phyloP scores from a whole-genome alignment of 352 stramenopile genomes.

The Phytophthora pistaciae region DNA sequence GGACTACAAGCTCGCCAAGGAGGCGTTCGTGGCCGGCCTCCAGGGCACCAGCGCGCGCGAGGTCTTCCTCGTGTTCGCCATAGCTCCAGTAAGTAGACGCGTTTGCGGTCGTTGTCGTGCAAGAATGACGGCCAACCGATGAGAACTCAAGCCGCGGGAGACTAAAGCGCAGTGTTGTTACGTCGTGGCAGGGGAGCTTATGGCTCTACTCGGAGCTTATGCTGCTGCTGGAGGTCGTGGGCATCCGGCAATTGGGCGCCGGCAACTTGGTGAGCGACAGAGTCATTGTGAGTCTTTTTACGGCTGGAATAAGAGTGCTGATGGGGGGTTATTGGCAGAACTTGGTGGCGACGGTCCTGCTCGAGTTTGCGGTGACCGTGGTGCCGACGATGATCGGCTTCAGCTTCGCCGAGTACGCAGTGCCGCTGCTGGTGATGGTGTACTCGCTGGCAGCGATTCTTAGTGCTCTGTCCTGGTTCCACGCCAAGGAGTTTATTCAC shows the following conservation, averaged over 20 bases:
- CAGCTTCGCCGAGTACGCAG: slow-evolving; percentile 64
- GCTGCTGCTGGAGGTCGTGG: slow-evolving; percentile 76
- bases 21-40: slow-evolving; percentile 79
- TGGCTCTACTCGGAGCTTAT: slow-evolving; percentile 89
- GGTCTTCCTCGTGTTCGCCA: slow-evolving; percentile 80
- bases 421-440: slow-evolving; percentile 65
- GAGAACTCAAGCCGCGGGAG: slow-evolving; percentile 9
- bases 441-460: slow-evolving; percentile 64
- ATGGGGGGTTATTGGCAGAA: slow-evolving; percentile 33
- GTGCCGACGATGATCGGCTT: slow-evolving; percentile 82
- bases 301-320: neutral
- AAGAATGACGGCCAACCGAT: neutral
- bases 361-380: slow-evolving; percentile 78
- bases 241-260: slow-evolving; percentile 56
- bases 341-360: slow-evolving; percentile 57
- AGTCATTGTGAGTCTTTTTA: neutral
- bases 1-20: slow-evolving; percentile 87
- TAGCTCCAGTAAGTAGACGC: slow-evolving; percentile 66
- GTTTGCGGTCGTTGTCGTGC: neutral
- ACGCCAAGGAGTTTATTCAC: slow-evolving; percentile 75
- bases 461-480: slow-evolving; percentile 71
- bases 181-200: slow-evolving; percentile 62
- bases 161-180: slow-evolving; percentile 34
- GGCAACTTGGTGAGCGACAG: slow-evolving; percentile 53
- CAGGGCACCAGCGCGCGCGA: slow-evolving; percentile 76